Evolutionary conservation across 1,139 yeast genomes (phyloP).

Genomic region (Pneumocystis wakefieldiae): DNA sequence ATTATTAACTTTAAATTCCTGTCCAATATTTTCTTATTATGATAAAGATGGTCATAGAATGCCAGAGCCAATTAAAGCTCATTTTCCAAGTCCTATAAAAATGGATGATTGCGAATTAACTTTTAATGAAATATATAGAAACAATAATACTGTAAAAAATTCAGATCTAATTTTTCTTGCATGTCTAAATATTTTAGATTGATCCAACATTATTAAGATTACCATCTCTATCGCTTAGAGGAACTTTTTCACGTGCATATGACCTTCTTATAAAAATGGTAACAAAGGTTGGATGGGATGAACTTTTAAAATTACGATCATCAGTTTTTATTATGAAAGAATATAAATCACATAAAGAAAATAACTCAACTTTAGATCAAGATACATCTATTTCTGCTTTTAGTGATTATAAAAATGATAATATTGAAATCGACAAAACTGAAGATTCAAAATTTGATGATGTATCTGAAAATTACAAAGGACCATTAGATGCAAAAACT

Average conservation of each 20-base stretch:
- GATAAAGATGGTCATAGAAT: slow-evolving; percentile 39
- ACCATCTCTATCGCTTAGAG: slow-evolving; percentile 62
- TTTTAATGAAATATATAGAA: slow-evolving; percentile 22
- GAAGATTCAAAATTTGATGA: not conserved
- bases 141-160: slow-evolving; percentile 9
- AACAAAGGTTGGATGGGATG: slow-evolving; percentile 73
- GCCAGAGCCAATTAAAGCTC: slow-evolving; percentile 54
- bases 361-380: not conserved
- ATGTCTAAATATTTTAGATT: slow-evolving; percentile 29
- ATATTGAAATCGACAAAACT: not conserved
- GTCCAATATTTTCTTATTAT: slow-evolving; percentile 74
- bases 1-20: slow-evolving; percentile 66
- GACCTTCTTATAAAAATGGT: slow-evolving; percentile 60
- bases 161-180: slow-evolving; percentile 15
- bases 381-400: not conserved
- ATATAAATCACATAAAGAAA: slow-evolving; percentile 30
- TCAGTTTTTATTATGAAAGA: slow-evolving; percentile 91
- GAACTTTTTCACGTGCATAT: slow-evolving; percentile 69
- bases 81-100: slow-evolving; percentile 66
- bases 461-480: not conserved
- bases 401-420: not conserved
- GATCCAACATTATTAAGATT: slow-evolving; percentile 56
- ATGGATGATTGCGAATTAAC: slow-evolving; percentile 43
- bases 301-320: slow-evolving; percentile 62
- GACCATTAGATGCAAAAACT: not conserved